These are phyloP conservation scores for Ascochyta pisi DNA, from an alignment of 2,329 filamentous ascomycete species.

Conservation along the genomic window DNA sequence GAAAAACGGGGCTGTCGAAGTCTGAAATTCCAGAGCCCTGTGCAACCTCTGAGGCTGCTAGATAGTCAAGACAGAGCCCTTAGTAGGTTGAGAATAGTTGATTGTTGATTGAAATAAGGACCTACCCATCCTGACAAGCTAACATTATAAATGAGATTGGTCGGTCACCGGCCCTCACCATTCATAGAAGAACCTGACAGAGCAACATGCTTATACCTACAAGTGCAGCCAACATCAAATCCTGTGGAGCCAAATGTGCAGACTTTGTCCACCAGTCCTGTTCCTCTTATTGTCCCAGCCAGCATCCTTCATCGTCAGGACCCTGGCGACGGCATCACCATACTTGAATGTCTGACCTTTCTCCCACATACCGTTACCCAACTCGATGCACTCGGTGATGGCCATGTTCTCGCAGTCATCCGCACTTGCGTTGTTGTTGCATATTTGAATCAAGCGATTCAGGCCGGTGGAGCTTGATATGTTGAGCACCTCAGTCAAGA, in stretches of 20 bases:
- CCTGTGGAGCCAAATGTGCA: slow-evolving; percentile 41
- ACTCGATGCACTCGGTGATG: slow-evolving; percentile 44
- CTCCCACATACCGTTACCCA: slow-evolving; percentile 44
- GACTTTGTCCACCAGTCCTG: slow-evolving; percentile 32
- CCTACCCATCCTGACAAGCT: not conserved
- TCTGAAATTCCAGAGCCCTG: too few relatives aligned
- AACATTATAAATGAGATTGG: not conserved
- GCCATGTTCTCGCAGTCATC: slow-evolving; percentile 40
- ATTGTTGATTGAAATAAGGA: not conserved
- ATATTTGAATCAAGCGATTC: slow-evolving; percentile 41
- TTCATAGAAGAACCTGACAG: not conserved
- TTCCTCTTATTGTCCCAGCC: slow-evolving; percentile 44
- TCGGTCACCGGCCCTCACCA: not conserved
- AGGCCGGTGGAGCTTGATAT: slow-evolving; percentile 32
- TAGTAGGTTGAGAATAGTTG: not conserved
- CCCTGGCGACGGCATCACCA: slow-evolving; percentile 38
- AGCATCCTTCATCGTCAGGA: slow-evolving; percentile 42
- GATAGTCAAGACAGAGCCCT: too few relatives aligned
- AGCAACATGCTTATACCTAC: not conserved
- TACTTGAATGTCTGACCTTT: slow-evolving; percentile 46
- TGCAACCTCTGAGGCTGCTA: too few relatives aligned
- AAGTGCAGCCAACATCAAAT: slow-evolving; percentile 18
- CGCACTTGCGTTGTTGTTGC: slow-evolving; percentile 24
- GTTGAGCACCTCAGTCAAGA: slow-evolving; percentile 36
- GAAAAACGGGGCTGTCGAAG: too few relatives aligned